Base-by-base conservation (phyloP, 768 basidiomycete genomes). In the Rhizopogon salebrosus region DNA sequence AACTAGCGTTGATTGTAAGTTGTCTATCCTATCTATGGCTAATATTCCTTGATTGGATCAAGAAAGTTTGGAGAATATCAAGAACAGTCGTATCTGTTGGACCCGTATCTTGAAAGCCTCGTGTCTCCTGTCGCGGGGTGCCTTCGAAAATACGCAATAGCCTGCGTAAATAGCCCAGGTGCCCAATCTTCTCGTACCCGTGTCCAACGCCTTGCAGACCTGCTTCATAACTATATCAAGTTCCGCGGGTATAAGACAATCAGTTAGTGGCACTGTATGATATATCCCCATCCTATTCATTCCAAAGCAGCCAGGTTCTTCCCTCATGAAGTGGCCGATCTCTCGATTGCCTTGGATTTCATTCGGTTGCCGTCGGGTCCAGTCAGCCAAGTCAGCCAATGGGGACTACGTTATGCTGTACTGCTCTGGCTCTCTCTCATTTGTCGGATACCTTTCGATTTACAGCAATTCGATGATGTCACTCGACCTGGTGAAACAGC, bases 351-450 rank as follows among this genome's bases (percentile, higher is more conserved):
- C 0, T 70, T 95, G 13, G 74, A 78, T 16, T 89, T 84, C 61
- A 78, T 91, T 61, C 70, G 74, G 31, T 61, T 74, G 34, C 73
- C 72, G 18, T 70, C 74, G 35, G 77, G 74, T 24, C 72, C 77
- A 10, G 71, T 69, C 13, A 64, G 75, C 52, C 67, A 70, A 43
- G 57, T 65, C 1, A 61, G 66, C 8, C 79, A 84, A 36, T 98
- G 97, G 97, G 72, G 87, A 22, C 66, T 92, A 48, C 85, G 92
- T 54, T 93, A 95, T 63, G 77, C 89, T 27, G 73, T 91, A 23
- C 75, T 99, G 8, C 75, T 97, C 10, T 98, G 95, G 95, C 77
- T 98, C n/a, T 89, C 91, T 20, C 80, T 99, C 22, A 87, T 97
- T 43, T 88, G 89, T 72, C 92, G 90, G 73, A 85, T 98, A 16